Base-by-base conservation (phyloP, 148 eudicot species). In the Amaranthus palmeri region DNA sequence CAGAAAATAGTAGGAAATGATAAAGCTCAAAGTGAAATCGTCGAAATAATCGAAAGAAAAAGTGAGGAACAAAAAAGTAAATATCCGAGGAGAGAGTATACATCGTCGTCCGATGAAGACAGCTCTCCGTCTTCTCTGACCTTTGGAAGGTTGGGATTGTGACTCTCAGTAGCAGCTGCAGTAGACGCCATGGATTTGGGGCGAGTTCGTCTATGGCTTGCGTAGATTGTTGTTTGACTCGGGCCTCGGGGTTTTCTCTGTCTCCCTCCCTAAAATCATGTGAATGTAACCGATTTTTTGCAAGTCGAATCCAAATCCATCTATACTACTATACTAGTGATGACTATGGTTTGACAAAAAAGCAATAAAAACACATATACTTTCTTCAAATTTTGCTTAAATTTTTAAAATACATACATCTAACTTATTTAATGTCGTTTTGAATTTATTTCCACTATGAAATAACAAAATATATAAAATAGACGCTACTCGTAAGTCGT, bases 91-190 rank as follows among this genome's bases (percentile, higher is more conserved):
- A 73, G 58, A 54, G 65, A 78, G 70, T 18, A 69, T 79, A 79
- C 82, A 63, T 79, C 78, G 65, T 79, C 78, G 54, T 74, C 74
- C 51, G 82, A 79, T 17, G 81, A 79, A 74, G 82, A 69, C 75
- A 79, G 71, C 69, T 79, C 82, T 65, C 82, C 82, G 74, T 79
- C 82, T 70, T 79, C 82, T 79, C 82, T 79, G 73, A 61, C 65
- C 74, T 73, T 74, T 14, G 67, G 55, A 55, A 53, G 5, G 42
- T 71, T 36, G 4, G 11, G 17, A 51, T 50, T 61, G 52, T 51
- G 75, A 58, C 36, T 72, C n/a, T 61, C 67, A 72, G 66, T 1
- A 25, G 36, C 36, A 25, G 36, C 36, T 25, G 47, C 4, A 25
- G 74, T 8, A n/a, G 75, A 72, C 58, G 75, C 75, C 75, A 71